A percentile compares a stretch with the other conserved stretches of the same genome.
Evolutionary conservation across 805 yeast genomes (phyloP).

Genomic region (Saturnispora kantuleensis): DNA sequence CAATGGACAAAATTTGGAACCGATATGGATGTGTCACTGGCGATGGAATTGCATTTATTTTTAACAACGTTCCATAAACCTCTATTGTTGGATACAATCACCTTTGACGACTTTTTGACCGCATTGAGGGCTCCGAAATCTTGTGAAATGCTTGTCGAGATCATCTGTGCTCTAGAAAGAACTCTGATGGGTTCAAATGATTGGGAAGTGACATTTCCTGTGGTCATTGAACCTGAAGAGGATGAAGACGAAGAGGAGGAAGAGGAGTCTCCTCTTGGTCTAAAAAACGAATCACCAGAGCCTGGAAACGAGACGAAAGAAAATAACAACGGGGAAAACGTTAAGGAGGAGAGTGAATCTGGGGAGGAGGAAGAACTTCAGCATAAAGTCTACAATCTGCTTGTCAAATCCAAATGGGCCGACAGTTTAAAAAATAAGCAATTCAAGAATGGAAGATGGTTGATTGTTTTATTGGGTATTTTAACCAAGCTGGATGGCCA

Average conservation of each 20-base stretch:
- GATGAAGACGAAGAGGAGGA: slow-evolving; percentile 11
- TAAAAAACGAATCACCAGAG: too few relatives aligned
- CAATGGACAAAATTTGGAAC: slow-evolving; percentile 17
- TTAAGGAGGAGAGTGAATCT: slow-evolving; percentile 18
- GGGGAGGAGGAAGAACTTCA: slow-evolving; percentile 25
- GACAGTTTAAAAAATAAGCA: slow-evolving; percentile 64
- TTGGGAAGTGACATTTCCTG: slow-evolving; percentile 20
- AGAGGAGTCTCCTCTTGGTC: slow-evolving; percentile 6
- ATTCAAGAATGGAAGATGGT: slow-evolving; percentile 83
- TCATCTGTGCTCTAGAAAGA: slow-evolving; percentile 56
- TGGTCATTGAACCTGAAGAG: slow-evolving; percentile 19
- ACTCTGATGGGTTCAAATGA: slow-evolving; percentile 37
- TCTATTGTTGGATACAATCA: slow-evolving; percentile 56
- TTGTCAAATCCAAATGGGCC: slow-evolving; percentile 63
- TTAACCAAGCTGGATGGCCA: slow-evolving; percentile 50
- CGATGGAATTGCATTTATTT: slow-evolving; percentile 63
- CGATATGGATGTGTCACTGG: slow-evolving; percentile 12
- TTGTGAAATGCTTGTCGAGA: slow-evolving; percentile 50
- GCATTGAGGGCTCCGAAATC: slow-evolving; percentile 41
- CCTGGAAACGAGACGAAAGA: slow-evolving; percentile 9
- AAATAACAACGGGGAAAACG: slow-evolving; percentile 17
- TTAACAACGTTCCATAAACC: slow-evolving; percentile 60
- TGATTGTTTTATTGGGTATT: slow-evolving; percentile 63
- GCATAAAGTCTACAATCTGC: slow-evolving; percentile 35
- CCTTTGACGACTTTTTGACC: slow-evolving; percentile 68